phyloP scores from a whole-genome alignment of 2,329 filamentous ascomycete genomes.

The Fusarium circinatum region DNA sequence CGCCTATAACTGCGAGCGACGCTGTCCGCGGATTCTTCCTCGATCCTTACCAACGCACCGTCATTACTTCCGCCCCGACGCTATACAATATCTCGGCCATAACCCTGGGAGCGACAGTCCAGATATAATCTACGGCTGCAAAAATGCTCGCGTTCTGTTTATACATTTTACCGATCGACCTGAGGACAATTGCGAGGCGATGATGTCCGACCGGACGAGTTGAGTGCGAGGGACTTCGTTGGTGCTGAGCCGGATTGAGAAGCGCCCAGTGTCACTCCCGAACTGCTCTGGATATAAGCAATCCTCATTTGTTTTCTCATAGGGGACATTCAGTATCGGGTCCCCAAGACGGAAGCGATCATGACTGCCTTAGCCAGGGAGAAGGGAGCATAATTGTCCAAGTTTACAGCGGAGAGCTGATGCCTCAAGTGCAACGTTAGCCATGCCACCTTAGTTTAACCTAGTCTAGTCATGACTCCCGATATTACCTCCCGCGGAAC shows the following conservation, averaged over 20 bases:
- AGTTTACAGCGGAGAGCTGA: neutral
- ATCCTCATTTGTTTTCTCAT: neutral
- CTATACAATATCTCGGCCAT: neutral
- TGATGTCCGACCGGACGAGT: neutral
- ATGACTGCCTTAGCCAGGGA: rapidly evolving
- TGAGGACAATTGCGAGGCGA: neutral
- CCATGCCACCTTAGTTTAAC: neutral
- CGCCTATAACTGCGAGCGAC: neutral
- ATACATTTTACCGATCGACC: rapidly evolving
- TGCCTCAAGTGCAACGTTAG: neutral
- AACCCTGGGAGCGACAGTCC: rapidly evolving
- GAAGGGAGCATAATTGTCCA: rapidly evolving
- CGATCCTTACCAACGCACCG: rapidly evolving
- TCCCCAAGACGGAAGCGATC: neutral
- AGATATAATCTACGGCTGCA: rapidly evolving
- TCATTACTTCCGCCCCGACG: neutral
- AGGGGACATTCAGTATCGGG: rapidly evolving
- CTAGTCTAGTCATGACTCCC: rapidly evolving
- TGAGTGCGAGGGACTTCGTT: neutral
- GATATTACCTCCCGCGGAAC: rapidly evolving
- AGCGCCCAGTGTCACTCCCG: neutral
- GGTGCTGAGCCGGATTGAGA: neutral
- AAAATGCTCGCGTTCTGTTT: rapidly evolving
- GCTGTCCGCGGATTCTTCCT: neutral
- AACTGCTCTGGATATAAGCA: neutral